Percentiles rank a stretch among this genome's conserved stretches.
These are phyloP conservation scores for Alternaria hordeiaustralica DNA, from an alignment of 2,329 filamentous ascomycete genomes.

Conservation along the genomic window DNA sequence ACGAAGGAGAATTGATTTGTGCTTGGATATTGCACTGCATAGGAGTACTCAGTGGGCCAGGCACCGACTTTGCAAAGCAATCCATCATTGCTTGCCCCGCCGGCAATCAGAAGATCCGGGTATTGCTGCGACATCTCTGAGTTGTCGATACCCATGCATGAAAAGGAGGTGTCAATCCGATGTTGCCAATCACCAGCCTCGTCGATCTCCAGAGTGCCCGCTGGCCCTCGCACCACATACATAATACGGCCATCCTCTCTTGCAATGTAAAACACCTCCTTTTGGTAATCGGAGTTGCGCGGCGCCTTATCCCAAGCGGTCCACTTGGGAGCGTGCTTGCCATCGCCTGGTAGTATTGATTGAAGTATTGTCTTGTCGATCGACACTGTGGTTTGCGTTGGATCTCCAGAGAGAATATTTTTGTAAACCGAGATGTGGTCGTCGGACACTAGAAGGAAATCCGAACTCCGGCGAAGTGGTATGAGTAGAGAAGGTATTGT, in stretches of 20 bases:
- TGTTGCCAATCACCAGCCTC: slow-evolving; percentile 67
- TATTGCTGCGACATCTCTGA: slow-evolving; percentile 60
- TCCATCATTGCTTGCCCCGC: slow-evolving; percentile 79
- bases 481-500: slow-evolving; percentile 49
- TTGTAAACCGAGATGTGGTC: slow-evolving; percentile 47
- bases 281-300: slow-evolving; percentile 62
- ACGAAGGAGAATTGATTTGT: slow-evolving; percentile 55
- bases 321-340: slow-evolving; percentile 66
- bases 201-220: slow-evolving; percentile 44
- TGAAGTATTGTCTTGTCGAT: slow-evolving; percentile 43
- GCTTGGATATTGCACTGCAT: slow-evolving; percentile 60
- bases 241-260: slow-evolving; percentile 85
- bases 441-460: slow-evolving; percentile 51
- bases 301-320: slow-evolving; percentile 83
- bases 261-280: slow-evolving; percentile 84
- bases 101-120: slow-evolving; percentile 79
- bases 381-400: slow-evolving; percentile 22
- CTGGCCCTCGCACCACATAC: slow-evolving; percentile 68
- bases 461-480: slow-evolving; percentile 48
- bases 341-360: slow-evolving; percentile 53
- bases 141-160: slow-evolving; percentile 64
- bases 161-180: slow-evolving; percentile 82
- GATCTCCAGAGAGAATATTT: slow-evolving; percentile 50
- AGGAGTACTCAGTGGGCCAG: slow-evolving; percentile 51
- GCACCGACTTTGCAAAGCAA: slow-evolving; percentile 72